Evolutionary conservation across 306 rosid genomes (phyloP).

Genomic region (Cicer yamashitae): DNA sequence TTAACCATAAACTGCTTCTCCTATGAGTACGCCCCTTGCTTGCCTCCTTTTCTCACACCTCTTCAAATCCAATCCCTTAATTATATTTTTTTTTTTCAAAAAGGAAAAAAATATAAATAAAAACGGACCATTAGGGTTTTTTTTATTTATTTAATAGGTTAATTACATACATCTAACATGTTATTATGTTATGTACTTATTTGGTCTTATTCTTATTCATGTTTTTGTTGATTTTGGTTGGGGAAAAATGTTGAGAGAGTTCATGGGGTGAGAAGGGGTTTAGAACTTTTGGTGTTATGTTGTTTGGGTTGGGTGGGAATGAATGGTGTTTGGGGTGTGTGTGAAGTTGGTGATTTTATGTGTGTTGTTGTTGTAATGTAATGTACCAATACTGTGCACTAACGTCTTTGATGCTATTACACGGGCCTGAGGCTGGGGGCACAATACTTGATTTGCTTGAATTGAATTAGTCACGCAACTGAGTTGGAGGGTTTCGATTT

Average conservation of each 20-base stretch:
- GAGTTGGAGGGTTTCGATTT: neutral
- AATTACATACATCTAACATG: constrained; percentile 8
- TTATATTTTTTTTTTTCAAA: constrained; percentile 7
- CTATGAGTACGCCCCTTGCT: neutral
- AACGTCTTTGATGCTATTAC: constrained; percentile 5
- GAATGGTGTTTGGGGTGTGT: neutral
- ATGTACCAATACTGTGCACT: constrained; percentile 36
- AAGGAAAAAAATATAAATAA: neutral
- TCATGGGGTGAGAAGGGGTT: neutral
- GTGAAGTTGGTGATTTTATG: constrained; percentile 7
- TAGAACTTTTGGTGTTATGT: neutral
- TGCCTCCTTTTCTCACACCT: constrained; percentile 52
- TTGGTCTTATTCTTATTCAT: neutral
- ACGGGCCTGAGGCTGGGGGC: constrained; percentile 23
- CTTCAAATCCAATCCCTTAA: constrained; percentile 49
- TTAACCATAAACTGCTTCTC: constrained; percentile 45
- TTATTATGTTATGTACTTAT: neutral
- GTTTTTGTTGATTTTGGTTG: neutral
- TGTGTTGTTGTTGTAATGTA: neutral
- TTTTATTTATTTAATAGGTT: neutral
- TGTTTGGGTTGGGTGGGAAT: constrained; percentile 7
- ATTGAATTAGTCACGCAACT: constrained; percentile 24
- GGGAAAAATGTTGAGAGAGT: neutral
- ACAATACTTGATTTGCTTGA: constrained; percentile 8
- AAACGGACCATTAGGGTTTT: constrained; percentile 33